Conservation (phyloP, 257 asterid species). For the Thymus quinquecostatus region DNA sequence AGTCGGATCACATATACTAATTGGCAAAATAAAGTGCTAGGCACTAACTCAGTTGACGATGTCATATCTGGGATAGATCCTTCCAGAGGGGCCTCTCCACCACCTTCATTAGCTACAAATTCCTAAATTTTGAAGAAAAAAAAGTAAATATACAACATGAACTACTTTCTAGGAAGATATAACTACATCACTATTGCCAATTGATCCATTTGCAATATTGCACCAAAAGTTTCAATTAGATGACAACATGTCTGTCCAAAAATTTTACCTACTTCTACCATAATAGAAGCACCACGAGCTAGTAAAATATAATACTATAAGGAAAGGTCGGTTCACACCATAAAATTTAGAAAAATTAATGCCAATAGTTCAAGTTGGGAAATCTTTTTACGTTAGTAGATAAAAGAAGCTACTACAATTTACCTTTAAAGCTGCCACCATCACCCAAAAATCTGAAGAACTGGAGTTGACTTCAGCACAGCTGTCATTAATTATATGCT, state of each 20-base stretch:
- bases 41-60: slow-evolving; percentile 93
- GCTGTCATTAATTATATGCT: slow-evolving; percentile 68
- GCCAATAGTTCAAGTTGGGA: neutral
- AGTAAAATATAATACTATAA: neutral
- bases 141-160: slow-evolving; percentile 25
- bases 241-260: neutral
- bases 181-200: slow-evolving; percentile 8
- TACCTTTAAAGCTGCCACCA: slow-evolving; percentile 94
- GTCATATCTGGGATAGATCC: slow-evolving; percentile 99
- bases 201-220: neutral
- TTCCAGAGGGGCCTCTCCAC: slow-evolving; percentile 94
- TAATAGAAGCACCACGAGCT: slow-evolving; percentile 3
- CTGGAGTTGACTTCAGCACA: slow-evolving; percentile 71
- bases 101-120: slow-evolving; percentile 87
- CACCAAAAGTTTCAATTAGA: neutral
- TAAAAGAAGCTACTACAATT: neutral
- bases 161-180: slow-evolving; percentile 11
- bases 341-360: neutral
- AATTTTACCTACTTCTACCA: neutral
- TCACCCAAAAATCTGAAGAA: slow-evolving; percentile 93
- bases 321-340: neutral
- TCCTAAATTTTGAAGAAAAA: slow-evolving; percentile 50
- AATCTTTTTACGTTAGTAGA: neutral
- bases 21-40: slow-evolving; percentile 30
- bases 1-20: neutral